These are phyloP conservation scores for Backusella tuberculispora DNA, from an alignment of 192 early-diverging fungal species.

Conservation along the genomic window DNA sequence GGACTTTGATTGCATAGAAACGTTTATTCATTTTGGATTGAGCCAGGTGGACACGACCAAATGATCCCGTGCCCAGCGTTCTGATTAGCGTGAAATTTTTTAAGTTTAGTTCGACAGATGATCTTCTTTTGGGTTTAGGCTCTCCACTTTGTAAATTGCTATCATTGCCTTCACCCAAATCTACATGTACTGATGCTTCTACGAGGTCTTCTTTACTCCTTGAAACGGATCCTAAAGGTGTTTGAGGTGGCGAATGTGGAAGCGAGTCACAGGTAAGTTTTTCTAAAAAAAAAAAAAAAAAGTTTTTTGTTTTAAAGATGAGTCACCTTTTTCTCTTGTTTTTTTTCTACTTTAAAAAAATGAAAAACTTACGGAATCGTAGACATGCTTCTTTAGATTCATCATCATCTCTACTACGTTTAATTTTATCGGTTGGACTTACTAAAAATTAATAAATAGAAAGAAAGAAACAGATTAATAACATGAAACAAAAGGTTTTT, in stretches of 20 bases:
- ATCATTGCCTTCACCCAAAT: background rate
- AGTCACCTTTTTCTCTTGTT: background rate
- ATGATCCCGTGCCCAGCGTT: slow-evolving; percentile 81
- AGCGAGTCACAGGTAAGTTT: slow-evolving; percentile 18
- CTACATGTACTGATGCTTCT: background rate
- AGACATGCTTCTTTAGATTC: slow-evolving; percentile 4
- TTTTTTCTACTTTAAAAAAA: background rate
- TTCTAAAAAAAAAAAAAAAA: background rate
- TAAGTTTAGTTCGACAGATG: slow-evolving; percentile 14
- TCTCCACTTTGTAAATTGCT: background rate
- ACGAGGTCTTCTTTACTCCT: background rate
- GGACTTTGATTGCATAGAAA: slow-evolving; percentile 93
- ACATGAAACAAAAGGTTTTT: background rate
- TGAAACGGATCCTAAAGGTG: slow-evolving; percentile 18
- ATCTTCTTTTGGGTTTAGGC: slow-evolving; percentile 9
- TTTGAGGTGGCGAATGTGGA: slow-evolving; percentile 21
- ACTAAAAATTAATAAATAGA: background rate
- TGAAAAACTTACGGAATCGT: slow-evolving; percentile 4
- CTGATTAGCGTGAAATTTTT: slow-evolving; percentile 12
- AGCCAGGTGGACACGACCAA: slow-evolving; percentile 92
- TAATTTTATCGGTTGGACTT: slow-evolving; percentile 8
- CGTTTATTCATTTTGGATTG: slow-evolving; percentile 69
- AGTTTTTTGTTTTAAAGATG: background rate
- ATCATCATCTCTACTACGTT: background rate
- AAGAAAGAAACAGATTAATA: background rate